phyloP scores from a whole-genome alignment of 2,329 filamentous ascomycete genomes.

The Pseudocercospora cruenta region DNA sequence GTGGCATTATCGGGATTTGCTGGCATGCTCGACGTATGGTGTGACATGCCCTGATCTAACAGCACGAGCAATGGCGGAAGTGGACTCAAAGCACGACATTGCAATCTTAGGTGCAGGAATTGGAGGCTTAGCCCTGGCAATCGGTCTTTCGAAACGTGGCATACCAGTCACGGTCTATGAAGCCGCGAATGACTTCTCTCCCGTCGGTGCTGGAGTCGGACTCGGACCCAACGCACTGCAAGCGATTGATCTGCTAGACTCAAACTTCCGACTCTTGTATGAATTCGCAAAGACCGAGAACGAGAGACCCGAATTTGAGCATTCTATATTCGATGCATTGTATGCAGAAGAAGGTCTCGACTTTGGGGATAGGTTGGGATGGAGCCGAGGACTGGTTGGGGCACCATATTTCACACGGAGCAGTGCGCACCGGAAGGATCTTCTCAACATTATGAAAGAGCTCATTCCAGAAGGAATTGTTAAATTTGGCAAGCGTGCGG shows the following conservation, averaged over 20 bases:
- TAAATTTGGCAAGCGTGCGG: conserved; percentile 34
- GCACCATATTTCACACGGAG: conserved; percentile 14
- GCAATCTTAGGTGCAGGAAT: conserved; percentile 56
- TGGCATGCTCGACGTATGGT: too few species aligned
- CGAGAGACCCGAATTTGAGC: conserved; percentile 9
- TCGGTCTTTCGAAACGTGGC: conserved; percentile 52
- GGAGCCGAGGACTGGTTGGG: conserved; percentile 15
- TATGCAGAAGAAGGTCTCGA: conserved; percentile 16
- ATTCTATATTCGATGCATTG: conserved; percentile 20
- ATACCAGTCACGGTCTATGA: conserved; percentile 51
- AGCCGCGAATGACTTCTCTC: conserved; percentile 47
- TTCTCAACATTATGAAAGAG: conserved; percentile 54
- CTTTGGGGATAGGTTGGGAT: conserved; percentile 28
- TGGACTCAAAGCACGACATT: not conserved
- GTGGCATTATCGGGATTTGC: too few species aligned
- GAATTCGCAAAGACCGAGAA: conserved; percentile 16
- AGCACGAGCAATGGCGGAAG: not conserved
- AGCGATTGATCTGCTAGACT: conserved; percentile 17
- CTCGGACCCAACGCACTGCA: conserved; percentile 20
- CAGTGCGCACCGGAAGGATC: conserved; percentile 51
- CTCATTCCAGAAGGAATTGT: conserved; percentile 48
- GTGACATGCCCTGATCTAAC: not conserved
- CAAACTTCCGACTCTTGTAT: conserved; percentile 11
- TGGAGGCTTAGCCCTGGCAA: conserved; percentile 57
- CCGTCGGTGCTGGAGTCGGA: conserved; percentile 53